These are phyloP conservation scores for Calophaca sinica DNA, from an alignment of 306 rosid species.

Conservation along the genomic window DNA sequence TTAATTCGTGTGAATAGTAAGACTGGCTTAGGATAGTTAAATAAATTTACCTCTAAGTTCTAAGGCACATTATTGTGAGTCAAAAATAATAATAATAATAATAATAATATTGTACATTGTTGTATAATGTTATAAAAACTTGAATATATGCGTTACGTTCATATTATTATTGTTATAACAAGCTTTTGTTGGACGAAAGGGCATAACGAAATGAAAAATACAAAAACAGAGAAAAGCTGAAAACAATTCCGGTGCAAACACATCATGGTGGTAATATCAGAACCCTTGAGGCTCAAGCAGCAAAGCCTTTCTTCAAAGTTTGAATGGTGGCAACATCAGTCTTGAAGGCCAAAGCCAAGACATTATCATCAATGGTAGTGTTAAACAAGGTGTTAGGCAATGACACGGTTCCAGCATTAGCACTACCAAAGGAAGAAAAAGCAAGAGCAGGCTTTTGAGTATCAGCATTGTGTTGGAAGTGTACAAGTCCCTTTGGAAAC, in stretches of 20 bases:
- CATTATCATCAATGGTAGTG: slow-evolving; percentile 50
- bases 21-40: no score
- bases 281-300: neutral
- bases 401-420: slow-evolving; percentile 57
- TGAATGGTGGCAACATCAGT: slow-evolving; percentile 54
- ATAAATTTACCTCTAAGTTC: no score
- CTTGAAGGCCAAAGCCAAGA: slow-evolving; percentile 63
- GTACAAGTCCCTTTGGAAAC: slow-evolving; percentile 67
- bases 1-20: no score
- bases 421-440: slow-evolving; percentile 62
- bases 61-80: no score
- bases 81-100: no score
- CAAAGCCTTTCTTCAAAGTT: slow-evolving; percentile 54
- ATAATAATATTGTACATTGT: no score
- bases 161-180: neutral
- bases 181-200: neutral
- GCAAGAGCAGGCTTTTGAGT: slow-evolving; percentile 32
- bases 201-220: neutral
- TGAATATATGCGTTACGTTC: no score
- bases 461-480: slow-evolving; percentile 56
- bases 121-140: no score
- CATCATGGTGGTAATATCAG: neutral
- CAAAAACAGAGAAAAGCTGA: neutral
- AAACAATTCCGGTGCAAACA: neutral
- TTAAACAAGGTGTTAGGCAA: slow-evolving; percentile 50